Conservation (phyloP, 306 rosid genomes). For the Pyrus betulifolia region DNA sequence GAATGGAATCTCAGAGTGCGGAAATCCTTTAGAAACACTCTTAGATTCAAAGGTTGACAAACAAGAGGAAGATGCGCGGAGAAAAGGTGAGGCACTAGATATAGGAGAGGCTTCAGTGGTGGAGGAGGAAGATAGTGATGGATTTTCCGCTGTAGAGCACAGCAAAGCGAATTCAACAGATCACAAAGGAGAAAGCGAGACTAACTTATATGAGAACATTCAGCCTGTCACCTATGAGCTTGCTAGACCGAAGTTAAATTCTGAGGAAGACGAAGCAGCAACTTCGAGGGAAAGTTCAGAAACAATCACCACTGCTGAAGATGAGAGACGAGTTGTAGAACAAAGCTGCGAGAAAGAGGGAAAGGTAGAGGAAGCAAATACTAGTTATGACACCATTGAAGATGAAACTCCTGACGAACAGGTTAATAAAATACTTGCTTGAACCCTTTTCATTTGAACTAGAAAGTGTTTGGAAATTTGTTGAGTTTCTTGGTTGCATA, state of each 20-base stretch:
- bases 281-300: neutral
- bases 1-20: constrained; percentile 1
- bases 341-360: neutral
- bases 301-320: neutral
- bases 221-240: constrained; percentile 15
- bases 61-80: neutral
- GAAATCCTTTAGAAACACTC: constrained; percentile 7
- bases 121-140: constrained; percentile 2
- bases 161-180: neutral
- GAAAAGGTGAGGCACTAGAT: constrained; percentile 1
- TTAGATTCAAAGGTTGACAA: constrained; percentile 1
- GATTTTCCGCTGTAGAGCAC: constrained; percentile 1
- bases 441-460: neutral
- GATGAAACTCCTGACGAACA: constrained; percentile 10
- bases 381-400: neutral
- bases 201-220: constrained; percentile 8
- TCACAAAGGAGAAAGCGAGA: neutral
- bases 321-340: neutral
- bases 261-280: constrained; percentile 8
- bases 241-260: neutral
- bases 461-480: neutral
- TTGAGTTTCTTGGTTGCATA: neutral
- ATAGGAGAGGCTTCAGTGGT: neutral
- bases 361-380: constrained; percentile 12
- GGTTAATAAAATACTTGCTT: constrained; percentile 5